A percentile compares a stretch with the other conserved stretches of the same genome.
Conservation (phyloP, 257 asterid species). For the Orobanche coerulescens region DNA sequence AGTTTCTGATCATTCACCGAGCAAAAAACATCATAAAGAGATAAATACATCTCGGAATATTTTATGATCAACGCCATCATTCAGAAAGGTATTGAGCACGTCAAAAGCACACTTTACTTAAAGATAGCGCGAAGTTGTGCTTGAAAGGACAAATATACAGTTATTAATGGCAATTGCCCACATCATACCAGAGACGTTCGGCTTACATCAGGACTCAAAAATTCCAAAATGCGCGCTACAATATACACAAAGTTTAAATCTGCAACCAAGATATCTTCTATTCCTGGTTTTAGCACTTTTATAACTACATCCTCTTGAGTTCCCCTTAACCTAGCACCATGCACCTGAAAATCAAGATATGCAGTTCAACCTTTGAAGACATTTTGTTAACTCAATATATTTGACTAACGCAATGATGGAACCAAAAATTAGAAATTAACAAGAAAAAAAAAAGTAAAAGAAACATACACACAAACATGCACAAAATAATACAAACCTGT, state of each 20-base stretch:
- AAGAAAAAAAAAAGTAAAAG: background rate
- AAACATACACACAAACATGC: background rate
- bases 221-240: conserved; percentile 90
- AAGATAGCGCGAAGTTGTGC: background rate
- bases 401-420: background rate
- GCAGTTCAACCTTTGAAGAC: conserved; percentile 22
- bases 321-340: conserved; percentile 80
- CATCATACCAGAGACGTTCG: conserved; percentile 88
- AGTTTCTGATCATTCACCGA: background rate
- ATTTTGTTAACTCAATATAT: background rate
- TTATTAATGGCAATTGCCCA: conserved; percentile 14
- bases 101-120: conserved; percentile 5
- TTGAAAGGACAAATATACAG: background rate
- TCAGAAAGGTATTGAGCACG: background rate
- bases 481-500: conserved; percentile 46
- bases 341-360: conserved; percentile 57
- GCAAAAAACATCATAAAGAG: too few relatives aligned
- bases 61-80: background rate
- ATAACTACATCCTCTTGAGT: conserved; percentile 86
- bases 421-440: background rate
- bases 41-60: background rate
- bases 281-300: conserved; percentile 96
- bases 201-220: conserved; percentile 87
- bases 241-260: conserved; percentile 85
- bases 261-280: conserved; percentile 80